Conservation (phyloP, 2,329 filamentous ascomycete species). For the Alternaria brassicicola region DNA sequence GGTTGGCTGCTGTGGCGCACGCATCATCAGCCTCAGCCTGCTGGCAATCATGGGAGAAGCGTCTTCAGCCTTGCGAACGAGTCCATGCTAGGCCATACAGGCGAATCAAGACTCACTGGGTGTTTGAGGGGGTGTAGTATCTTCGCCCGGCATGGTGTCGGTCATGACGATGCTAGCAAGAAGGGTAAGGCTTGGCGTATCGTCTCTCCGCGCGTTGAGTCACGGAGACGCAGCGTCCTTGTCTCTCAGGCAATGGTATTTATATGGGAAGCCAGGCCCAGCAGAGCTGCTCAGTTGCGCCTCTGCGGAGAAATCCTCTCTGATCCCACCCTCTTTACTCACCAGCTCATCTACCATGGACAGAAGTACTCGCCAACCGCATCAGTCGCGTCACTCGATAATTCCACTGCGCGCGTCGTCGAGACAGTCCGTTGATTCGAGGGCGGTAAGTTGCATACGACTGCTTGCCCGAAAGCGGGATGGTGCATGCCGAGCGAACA, state of each 20-base stretch:
- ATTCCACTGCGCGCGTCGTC: constrained; percentile 3
- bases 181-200: constrained; percentile 21
- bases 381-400: constrained; percentile 1
- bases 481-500: constrained; percentile 12
- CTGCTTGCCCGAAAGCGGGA: constrained; percentile 14
- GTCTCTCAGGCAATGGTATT: background rate
- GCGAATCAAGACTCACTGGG: constrained; percentile 26
- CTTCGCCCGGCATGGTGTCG: constrained; percentile 8
- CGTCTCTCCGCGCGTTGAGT: constrained; percentile 3
- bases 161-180: constrained; percentile 5
- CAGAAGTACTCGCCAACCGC: constrained; percentile 11
- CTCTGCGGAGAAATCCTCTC: constrained; percentile 12
- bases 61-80: constrained; percentile 15
- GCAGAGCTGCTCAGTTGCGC: constrained; percentile 6
- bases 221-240: background rate
- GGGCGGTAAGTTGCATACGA: constrained; percentile 12
- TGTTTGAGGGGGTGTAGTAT: constrained; percentile 5
- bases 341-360: constrained; percentile 4
- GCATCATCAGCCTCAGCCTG: constrained; percentile 19
- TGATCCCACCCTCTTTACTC: background rate
- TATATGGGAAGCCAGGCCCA: background rate
- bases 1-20: constrained; percentile 23
- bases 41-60: constrained; percentile 8
- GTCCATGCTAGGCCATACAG: background rate
- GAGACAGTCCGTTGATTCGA: constrained; percentile 9